Evolutionary conservation across 2,329 filamentous ascomycete species (phyloP), one percentile per base, ranked within the genome.

Genomic region (Colletotrichum brevisporum): DNA sequence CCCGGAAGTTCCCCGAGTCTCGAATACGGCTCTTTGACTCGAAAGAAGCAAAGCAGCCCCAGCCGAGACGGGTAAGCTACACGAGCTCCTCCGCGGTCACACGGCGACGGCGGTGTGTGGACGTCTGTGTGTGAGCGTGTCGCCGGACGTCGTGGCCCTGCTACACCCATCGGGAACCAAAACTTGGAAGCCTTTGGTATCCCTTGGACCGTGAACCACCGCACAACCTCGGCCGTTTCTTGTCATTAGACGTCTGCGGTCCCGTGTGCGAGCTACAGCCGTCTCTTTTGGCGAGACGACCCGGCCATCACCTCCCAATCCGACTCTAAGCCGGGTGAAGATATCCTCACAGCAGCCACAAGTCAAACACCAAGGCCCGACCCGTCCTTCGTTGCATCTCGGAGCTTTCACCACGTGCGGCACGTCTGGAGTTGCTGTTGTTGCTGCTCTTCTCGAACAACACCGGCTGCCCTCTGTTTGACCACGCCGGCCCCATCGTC

Each of bases 231-330:
- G 24, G 26, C 45, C 45, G 18, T 36, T 31, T 56, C 21, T 62
- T 50, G 62, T 56, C 51, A 60, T 69, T 61, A 55, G 62, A 67
- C 63, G 18, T 16, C 67, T 27, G 26, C 62, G 31, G 52, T 66
- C 56, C 45, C 67, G 62, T 69, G 67, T 69, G 31, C 45, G 56
- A 47, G 55, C 45, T 47, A 67, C 43, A 56, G 36, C 67, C 63
- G 67, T 43, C 31, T 15, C 31, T 18, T 18, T 48, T 31, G 16
- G n/a, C n/a, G 65, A 39, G 31, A 36, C 31, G 31, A 36, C 10
- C 31, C 5, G 5, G 31, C 31, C 5, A 36, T 36, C 31, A 8
- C 31, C 31, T 36, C 31, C 31, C 10, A 36, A 36, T 36, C 2
- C 31, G 31, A 36, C 5, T 36, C 31, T 8, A 36, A 10, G 31